Evolutionary conservation across 2,329 filamentous ascomycete genomes (phyloP).

Genomic region (Trichoderma atrobrunneum): DNA sequence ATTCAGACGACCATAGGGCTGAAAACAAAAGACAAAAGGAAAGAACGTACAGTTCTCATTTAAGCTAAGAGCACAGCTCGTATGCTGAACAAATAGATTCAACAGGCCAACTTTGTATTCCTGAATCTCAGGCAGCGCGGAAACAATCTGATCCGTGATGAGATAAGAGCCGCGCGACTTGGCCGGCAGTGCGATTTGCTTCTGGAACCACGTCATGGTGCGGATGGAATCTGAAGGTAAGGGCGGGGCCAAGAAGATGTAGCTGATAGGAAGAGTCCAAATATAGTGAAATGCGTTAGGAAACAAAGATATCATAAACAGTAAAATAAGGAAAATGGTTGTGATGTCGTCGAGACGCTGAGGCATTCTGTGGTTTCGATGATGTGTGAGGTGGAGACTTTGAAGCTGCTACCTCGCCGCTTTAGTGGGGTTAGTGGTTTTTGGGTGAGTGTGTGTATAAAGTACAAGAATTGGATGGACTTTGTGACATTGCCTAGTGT

Average conservation of each 20-base stretch:
- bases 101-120: constrained; percentile 82
- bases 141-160: constrained; percentile 72
- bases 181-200: constrained; percentile 74
- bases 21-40: no score
- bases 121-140: constrained; percentile 73
- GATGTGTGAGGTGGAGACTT: constrained; percentile 29
- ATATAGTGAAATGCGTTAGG: constrained; percentile 52
- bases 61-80: constrained; percentile 81
- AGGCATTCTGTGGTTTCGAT: constrained; percentile 34
- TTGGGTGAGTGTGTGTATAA: neutral
- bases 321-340: constrained; percentile 46
- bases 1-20: neutral
- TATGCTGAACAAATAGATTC: constrained; percentile 93
- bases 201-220: constrained; percentile 77
- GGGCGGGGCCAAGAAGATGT: constrained; percentile 34
- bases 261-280: constrained; percentile 47
- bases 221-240: constrained; percentile 29
- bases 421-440: constrained; percentile 17
- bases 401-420: constrained; percentile 3
- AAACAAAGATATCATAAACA: constrained; percentile 50
- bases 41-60: constrained; percentile 74
- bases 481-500: neutral
- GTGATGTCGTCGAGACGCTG: constrained; percentile 38
- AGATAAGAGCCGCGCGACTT: constrained; percentile 83
- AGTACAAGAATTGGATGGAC: neutral